A percentile compares a stretch with the other conserved stretches of the same genome.
These are phyloP conservation scores for Plantago lanceolata DNA, from an alignment of 305 asterid species.

Conservation along the genomic window DNA sequence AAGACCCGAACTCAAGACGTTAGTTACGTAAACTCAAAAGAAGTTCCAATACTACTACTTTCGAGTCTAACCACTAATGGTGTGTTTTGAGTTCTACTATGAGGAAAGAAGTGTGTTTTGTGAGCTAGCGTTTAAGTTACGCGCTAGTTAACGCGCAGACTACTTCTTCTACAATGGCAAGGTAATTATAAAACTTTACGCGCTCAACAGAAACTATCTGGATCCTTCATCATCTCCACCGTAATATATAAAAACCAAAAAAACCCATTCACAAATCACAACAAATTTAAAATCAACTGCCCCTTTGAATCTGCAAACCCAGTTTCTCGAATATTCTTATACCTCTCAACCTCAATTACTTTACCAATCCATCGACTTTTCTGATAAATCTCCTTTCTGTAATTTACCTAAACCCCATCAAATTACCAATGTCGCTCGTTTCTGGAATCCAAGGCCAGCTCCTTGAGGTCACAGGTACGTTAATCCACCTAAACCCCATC, in stretches of 20 bases:
- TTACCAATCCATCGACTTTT: conserved; percentile 5
- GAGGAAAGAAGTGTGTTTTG: no score
- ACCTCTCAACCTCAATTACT: neutral
- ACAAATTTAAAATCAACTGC: no score
- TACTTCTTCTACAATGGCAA: neutral
- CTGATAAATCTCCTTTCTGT: neutral
- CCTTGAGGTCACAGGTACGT: conserved; percentile 74
- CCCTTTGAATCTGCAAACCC: neutral
- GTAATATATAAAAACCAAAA: neutral
- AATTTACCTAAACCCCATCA: conserved; percentile 4
- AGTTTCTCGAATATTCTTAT: neutral
- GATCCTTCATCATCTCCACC: neutral
- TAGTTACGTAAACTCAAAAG: no score
- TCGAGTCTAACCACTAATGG: no score
- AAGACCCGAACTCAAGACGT: no score
- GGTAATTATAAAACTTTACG: neutral
- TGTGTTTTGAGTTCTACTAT: no score
- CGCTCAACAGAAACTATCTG: neutral
- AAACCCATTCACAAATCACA: neutral
- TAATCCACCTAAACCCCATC: neutral
- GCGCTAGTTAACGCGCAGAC: neutral
- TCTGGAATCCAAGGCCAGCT: conserved; percentile 85
- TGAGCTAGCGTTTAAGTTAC: no score
- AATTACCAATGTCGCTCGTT: conserved; percentile 53
- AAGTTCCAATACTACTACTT: no score